A percentile compares a stretch with the other conserved stretches of the same genome.
Conservation (phyloP, 371 early-diverging fungal genomes). For the Funneliformis caledonium region DNA sequence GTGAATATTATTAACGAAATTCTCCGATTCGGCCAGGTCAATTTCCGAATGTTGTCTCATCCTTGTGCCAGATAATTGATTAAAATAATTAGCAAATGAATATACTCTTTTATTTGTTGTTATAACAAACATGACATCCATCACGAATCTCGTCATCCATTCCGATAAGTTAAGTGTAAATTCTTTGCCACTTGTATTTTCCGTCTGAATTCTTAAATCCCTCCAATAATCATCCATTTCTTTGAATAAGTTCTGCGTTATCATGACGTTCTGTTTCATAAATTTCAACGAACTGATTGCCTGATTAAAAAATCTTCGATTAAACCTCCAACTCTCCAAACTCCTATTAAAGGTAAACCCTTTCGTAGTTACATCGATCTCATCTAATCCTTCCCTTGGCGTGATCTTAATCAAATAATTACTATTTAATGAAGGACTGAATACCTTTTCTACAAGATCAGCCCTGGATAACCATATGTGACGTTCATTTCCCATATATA, state of each 20-base stretch:
- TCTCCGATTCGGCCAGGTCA: conserved; percentile 9
- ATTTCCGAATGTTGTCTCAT: background rate
- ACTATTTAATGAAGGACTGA: conserved; percentile 27
- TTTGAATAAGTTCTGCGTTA: background rate
- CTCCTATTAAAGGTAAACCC: conserved; percentile 12
- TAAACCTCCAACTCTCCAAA: conserved; percentile 9
- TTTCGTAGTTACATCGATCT: conserved; percentile 2
- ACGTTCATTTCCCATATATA: conserved; percentile 21
- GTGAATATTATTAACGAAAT: conserved; percentile 8
- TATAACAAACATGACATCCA: background rate
- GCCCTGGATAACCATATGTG: conserved; percentile 26
- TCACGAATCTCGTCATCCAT: conserved; percentile 6
- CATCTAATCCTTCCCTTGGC: conserved; percentile 1
- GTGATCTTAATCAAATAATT: conserved; percentile 3
- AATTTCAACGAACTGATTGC: background rate
- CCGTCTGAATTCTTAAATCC: background rate
- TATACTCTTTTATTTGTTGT: conserved; percentile 14
- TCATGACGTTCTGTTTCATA: background rate
- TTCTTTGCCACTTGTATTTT: background rate
- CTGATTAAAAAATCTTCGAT: conserved; percentile 9
- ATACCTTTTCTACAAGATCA: conserved; percentile 25
- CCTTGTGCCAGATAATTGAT: background rate
- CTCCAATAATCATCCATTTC: conserved; percentile 34
- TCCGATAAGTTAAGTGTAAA: background rate
- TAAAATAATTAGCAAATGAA: conserved; percentile 28